Evolutionary conservation across 306 rosid species (phyloP).

Genomic region (Lupinus albus): DNA sequence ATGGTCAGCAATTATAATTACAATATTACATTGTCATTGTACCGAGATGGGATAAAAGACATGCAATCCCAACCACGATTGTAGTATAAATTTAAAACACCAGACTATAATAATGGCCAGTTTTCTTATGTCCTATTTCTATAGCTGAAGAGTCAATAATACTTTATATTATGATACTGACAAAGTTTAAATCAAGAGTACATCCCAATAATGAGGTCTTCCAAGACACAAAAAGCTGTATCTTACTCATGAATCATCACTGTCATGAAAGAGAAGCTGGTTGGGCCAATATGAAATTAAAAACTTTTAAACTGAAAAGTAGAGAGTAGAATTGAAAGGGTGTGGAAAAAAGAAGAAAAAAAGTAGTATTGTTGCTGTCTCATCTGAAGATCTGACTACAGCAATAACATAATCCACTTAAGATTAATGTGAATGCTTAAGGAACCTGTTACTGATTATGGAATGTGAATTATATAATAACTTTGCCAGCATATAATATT

Average conservation of each 20-base stretch:
- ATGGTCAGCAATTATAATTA: neutral
- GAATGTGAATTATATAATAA: neutral
- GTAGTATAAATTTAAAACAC: too few species aligned
- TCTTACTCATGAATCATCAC: slow-evolving; percentile 45
- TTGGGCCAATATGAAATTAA: slow-evolving; percentile 22
- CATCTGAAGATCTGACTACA: slow-evolving; percentile 6
- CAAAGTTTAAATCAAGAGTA: slow-evolving; percentile 43
- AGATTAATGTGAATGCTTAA: neutral
- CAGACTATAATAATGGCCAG: neutral
- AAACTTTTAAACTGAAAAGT: neutral
- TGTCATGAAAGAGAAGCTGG: slow-evolving; percentile 45
- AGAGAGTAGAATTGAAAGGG: neutral
- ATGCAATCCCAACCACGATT: too few species aligned
- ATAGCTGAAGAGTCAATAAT: slow-evolving; percentile 2
- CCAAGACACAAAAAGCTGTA: slow-evolving; percentile 43
- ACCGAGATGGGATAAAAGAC: too few species aligned
- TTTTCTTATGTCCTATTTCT: neutral
- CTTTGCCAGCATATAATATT: neutral
- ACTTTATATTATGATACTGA: slow-evolving; percentile 33
- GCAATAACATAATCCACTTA: slow-evolving; percentile 13
- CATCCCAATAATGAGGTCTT: slow-evolving; percentile 38
- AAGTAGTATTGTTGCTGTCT: slow-evolving; percentile 47
- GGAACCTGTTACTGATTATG: neutral
- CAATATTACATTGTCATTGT: too few species aligned
- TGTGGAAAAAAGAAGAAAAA: neutral